These are phyloP conservation scores for Pyrus betulifolia DNA, from an alignment of 306 rosid genomes.

Conservation along the genomic window DNA sequence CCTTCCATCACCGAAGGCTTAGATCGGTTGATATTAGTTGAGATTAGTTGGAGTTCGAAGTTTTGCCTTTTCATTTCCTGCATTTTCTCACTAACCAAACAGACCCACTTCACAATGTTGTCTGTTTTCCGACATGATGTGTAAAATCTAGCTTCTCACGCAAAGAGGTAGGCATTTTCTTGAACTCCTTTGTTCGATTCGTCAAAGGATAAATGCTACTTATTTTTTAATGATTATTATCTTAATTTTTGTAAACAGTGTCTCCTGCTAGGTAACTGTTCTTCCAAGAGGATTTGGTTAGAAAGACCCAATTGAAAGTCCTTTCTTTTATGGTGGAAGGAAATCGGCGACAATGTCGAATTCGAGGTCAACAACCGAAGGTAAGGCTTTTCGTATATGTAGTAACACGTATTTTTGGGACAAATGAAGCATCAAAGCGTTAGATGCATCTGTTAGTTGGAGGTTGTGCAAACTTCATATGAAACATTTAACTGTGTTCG, in stretches of 20 bases:
- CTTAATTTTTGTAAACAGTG: not conserved
- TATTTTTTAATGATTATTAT: not conserved
- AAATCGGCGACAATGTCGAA: not conserved
- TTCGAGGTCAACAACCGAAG: not conserved
- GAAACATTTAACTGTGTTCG: not conserved
- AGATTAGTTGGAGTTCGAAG: not conserved
- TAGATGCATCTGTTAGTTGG: not conserved
- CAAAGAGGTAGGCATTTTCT: not conserved
- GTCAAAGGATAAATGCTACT: not conserved
- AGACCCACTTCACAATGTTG: not conserved
- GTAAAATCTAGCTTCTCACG: not conserved
- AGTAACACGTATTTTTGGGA: not conserved
- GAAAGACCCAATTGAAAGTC: not conserved
- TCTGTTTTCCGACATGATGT: not conserved
- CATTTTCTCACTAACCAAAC: not conserved
- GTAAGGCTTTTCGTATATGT: not conserved
- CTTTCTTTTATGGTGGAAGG: not conserved
- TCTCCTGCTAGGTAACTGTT: not conserved
- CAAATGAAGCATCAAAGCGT: not conserved
- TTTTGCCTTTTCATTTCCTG: not conserved
- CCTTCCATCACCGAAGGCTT: not conserved
- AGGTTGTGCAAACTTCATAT: not conserved
- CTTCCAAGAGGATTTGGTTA: not conserved
- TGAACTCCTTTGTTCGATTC: not conserved
- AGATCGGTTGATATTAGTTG: not conserved